phyloP scores from a whole-genome alignment of 2,329 filamentous ascomycete species.

The Fusarium brevicatenulatum region DNA sequence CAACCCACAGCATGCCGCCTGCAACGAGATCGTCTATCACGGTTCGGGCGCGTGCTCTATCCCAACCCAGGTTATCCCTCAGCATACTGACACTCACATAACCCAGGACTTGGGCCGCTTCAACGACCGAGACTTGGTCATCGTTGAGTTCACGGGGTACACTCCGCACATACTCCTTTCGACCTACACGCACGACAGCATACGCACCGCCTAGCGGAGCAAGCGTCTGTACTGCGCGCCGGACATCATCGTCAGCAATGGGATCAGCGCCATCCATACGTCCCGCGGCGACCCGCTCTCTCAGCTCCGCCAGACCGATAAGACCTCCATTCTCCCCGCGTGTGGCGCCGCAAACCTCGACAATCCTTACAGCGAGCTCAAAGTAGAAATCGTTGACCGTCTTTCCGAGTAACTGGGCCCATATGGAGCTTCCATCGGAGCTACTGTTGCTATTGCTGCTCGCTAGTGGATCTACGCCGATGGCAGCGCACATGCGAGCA shows the following conservation, averaged over 20 bases:
- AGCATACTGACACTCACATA: slow-evolving; percentile 93
- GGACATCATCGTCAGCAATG: slow-evolving; percentile 91
- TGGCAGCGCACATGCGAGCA: slow-evolving; percentile 96
- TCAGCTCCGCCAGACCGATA: slow-evolving; percentile 84
- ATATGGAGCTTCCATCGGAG: slow-evolving; percentile 74
- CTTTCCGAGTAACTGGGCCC: slow-evolving; percentile 90
- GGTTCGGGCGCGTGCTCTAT: slow-evolving; percentile 83
- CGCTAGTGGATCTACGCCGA: slow-evolving; percentile 93
- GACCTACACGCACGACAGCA: slow-evolving; percentile 83
- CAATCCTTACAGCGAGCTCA: slow-evolving; percentile 92
- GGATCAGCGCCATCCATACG: slow-evolving; percentile 80
- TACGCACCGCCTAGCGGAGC: slow-evolving; percentile 90
- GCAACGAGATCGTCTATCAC: slow-evolving; percentile 90
- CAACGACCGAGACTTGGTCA: slow-evolving; percentile 91
- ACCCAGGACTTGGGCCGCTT: slow-evolving; percentile 88
- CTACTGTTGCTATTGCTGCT: slow-evolving; percentile 52
- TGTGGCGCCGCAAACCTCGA: slow-evolving; percentile 89
- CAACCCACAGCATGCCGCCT: slow-evolving; percentile 93
- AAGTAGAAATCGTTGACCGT: slow-evolving; percentile 99
- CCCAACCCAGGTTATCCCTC: slow-evolving; percentile 86
- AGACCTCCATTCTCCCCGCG: slow-evolving; percentile 91
- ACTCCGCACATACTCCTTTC: slow-evolving; percentile 87
- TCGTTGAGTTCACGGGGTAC: slow-evolving; percentile 95
- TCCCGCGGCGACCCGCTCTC: slow-evolving; percentile 77
- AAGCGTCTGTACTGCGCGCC: slow-evolving; percentile 87